phyloP scores from a whole-genome alignment of 352 stramenopile species.

The Halophytophthora polymorphica region DNA sequence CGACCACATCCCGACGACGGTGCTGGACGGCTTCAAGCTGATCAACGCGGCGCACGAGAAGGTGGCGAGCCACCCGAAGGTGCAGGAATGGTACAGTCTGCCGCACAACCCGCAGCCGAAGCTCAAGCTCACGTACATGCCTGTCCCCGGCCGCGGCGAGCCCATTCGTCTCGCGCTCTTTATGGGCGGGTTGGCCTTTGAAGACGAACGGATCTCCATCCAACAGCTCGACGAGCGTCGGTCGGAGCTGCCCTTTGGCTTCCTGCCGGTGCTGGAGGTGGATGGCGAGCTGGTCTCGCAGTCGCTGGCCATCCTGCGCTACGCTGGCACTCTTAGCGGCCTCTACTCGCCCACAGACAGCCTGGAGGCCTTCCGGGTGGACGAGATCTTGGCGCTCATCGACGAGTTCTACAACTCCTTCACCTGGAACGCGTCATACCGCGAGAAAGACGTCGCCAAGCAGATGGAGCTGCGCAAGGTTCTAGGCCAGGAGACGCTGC shows the following conservation, averaged over 20 bases:
- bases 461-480: slow-evolving; percentile 20
- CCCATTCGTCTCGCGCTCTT: slow-evolving; percentile 46
- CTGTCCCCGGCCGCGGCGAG: slow-evolving; percentile 46
- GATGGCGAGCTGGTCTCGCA: slow-evolving; percentile 43
- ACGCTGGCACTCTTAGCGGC: slow-evolving; percentile 43
- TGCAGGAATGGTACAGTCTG: slow-evolving; percentile 14
- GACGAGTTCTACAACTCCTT: slow-evolving; percentile 37
- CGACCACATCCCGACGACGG: slow-evolving; percentile 33
- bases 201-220: slow-evolving; percentile 45
- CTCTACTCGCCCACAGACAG: slow-evolving; percentile 38
- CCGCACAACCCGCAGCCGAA: slow-evolving; percentile 9
- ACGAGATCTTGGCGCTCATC: slow-evolving; percentile 43
- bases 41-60: slow-evolving; percentile 27
- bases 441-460: slow-evolving; percentile 23
- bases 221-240: slow-evolving; percentile 31
- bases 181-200: slow-evolving; percentile 41
- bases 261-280: slow-evolving; percentile 43
- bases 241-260: slow-evolving; percentile 32
- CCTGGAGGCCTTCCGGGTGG: slow-evolving; percentile 24
- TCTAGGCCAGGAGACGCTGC: slow-evolving; percentile 32
- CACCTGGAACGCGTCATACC: slow-evolving; percentile 28
- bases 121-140: slow-evolving; percentile 61
- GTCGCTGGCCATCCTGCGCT: slow-evolving; percentile 51
- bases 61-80: slow-evolving; percentile 19
- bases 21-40: slow-evolving; percentile 30